Base-by-base conservation (phyloP, 129 eudicot genomes). In the Ambrosia artemisiifolia region DNA sequence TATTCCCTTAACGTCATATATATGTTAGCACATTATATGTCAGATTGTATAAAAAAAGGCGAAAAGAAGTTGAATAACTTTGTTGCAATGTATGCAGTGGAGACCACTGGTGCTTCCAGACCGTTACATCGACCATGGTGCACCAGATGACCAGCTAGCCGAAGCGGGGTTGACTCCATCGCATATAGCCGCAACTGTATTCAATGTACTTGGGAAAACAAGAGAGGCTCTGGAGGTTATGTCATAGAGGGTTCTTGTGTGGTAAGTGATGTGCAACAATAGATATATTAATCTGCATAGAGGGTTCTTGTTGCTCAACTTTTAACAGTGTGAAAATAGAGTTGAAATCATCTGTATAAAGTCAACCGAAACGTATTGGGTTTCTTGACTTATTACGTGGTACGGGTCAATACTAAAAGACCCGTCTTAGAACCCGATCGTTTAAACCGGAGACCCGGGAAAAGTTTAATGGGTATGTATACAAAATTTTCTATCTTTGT, bases 31-130 rank as follows among this genome's bases (percentile, higher is more conserved):
- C 11, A 17, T 28, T 57, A 12, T 65, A 2, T 7, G 18, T 0
- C 43, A 60, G 32, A 60, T 17, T 12, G 49, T 17, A n/a, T 49
- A 32, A 49, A 8, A 32, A 49, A 11, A 20, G 8, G 60, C 18
- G 5, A 6, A 54, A 56, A 63, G 11, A 36, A 16, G 65, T 57
- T 24, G 65, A 60, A 12, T 60, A 60, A 60, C 6, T 33, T 60
- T 60, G 43, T 13, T 60, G 18, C 12, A 17, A 30, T 63, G 17
- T 46, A 1, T 87, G 88, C 96, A 93, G 98, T 93, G 98, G 98
- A 87, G 98, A 77, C 98, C 98, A 0, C 4, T 93, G 81, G 98
- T 93, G 54, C 96, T 93, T 33, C 98, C 98, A 0, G 98, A 93
- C 74, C 80, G 88, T 63, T 93, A 93, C 77, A 89, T 93, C 7